Percentiles rank a stretch among this genome's conserved stretches.
Evolutionary conservation across 768 basidiomycete species (phyloP).

Genomic region (Agaricus subrufescens): DNA sequence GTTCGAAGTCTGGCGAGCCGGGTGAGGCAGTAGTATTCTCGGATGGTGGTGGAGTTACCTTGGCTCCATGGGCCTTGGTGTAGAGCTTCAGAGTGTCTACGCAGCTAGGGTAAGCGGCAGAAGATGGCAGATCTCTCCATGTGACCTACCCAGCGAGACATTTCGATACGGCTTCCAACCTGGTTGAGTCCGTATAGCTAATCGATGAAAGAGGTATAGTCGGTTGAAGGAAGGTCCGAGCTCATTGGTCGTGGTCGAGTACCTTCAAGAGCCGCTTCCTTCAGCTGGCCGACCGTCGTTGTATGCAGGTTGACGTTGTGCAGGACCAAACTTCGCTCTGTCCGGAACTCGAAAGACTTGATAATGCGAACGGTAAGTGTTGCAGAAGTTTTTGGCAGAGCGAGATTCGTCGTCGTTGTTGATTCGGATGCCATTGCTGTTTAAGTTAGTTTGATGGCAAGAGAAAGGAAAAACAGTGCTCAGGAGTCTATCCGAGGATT

Average conservation of each 20-base stretch:
- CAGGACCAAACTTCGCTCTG: constrained; percentile 82
- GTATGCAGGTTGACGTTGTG: constrained; percentile 74
- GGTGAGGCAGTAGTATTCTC: not conserved
- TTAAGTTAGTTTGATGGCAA: too few species aligned
- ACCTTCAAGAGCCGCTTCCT: constrained; percentile 69
- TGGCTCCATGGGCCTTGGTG: constrained; percentile 90
- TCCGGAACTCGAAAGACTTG: constrained; percentile 92
- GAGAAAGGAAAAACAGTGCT: too few species aligned
- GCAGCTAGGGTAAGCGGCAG: constrained; percentile 8
- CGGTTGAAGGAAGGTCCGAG: constrained; percentile 5
- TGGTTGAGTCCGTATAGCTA: constrained; percentile 68
- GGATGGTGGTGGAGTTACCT: constrained; percentile 44
- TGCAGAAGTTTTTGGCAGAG: constrained; percentile 66
- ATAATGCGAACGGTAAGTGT: constrained; percentile 90
- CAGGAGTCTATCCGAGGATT: not conserved
- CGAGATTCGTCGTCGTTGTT: constrained; percentile 54
- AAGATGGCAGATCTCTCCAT: not conserved
- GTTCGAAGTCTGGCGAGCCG: constrained; percentile 75
- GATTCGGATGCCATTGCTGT: constrained; percentile 13
- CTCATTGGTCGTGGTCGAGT: constrained; percentile 13
- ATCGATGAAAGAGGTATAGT: constrained; percentile 1
- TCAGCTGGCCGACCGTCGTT: constrained; percentile 76
- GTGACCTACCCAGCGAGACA: constrained; percentile 53
- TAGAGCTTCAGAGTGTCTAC: constrained; percentile 93
- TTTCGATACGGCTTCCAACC: constrained; percentile 90